Evolutionary conservation across 2,329 filamentous ascomycete genomes (phyloP).

Genomic region (Plectosphaerella cucumerina): DNA sequence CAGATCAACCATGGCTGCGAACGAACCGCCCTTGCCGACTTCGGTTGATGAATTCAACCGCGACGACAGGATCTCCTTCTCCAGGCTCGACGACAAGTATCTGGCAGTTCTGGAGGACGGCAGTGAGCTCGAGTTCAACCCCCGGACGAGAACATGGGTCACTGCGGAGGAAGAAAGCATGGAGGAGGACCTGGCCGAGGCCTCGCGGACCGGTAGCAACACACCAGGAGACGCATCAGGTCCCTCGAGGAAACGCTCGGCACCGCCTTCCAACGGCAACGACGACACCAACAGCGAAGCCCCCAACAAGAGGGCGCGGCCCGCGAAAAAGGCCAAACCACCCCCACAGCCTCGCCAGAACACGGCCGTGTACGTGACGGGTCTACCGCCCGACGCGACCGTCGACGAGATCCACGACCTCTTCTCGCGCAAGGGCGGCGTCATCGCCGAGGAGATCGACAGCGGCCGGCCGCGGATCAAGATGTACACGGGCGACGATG

Average conservation of each 20-base stretch:
- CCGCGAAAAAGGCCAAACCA: conserved; percentile 40
- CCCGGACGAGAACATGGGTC: conserved; percentile 69
- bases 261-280: conserved; percentile 28
- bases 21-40: conserved; percentile 44
- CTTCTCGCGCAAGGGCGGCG: conserved; percentile 80
- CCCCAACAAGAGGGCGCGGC: conserved; percentile 18
- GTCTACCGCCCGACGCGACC: conserved; percentile 75
- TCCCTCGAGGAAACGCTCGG: conserved; percentile 37
- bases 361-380: conserved; percentile 88
- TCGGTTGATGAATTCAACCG: conserved; percentile 65
- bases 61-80: conserved; percentile 83
- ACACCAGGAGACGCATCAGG: conserved; percentile 16
- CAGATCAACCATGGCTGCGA: conserved; percentile 1
- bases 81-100: conserved; percentile 76
- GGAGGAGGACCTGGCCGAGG: conserved; percentile 26
- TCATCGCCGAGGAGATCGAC: conserved; percentile 93
- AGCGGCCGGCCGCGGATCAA: conserved; percentile 86
- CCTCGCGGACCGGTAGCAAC: conserved; percentile 12
- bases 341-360: conserved; percentile 61
- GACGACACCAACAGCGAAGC: conserved; percentile 28
- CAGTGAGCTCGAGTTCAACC: conserved; percentile 79
- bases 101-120: conserved; percentile 82
- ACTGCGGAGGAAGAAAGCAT: conserved; percentile 50
- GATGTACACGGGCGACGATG: conserved; percentile 78
- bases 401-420: conserved; percentile 75